Conservation (phyloP, 2,329 filamentous ascomycete species). For the Botryosphaeria dothidea region DNA sequence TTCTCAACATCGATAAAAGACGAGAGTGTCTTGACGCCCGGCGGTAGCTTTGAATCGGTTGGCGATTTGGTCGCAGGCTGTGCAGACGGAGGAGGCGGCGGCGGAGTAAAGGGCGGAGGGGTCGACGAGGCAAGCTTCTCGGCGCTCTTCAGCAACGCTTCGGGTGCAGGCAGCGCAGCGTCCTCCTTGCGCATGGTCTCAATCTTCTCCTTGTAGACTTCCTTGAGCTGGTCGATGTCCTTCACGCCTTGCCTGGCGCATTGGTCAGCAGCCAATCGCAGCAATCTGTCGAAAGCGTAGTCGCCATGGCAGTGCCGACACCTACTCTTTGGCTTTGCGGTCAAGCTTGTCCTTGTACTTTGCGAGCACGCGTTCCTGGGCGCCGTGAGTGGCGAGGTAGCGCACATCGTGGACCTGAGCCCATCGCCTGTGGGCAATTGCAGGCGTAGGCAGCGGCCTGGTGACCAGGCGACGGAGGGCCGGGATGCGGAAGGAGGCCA, state of each 20-base stretch:
- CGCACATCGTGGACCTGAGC: conserved; percentile 91
- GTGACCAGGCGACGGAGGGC: conserved; percentile 16
- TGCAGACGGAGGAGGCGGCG: conserved; percentile 26
- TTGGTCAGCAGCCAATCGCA: conserved; percentile 9
- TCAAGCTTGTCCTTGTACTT: conserved; percentile 87
- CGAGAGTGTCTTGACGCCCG: conserved; percentile 63
- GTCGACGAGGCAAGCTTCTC: conserved; percentile 17
- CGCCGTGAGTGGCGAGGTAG: conserved; percentile 78
- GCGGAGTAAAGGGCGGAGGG: conserved; percentile 31
- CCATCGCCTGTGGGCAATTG: conserved; percentile 72
- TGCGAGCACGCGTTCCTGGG: conserved; percentile 69
- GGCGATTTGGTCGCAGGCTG: conserved; percentile 23
- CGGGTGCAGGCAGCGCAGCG: conserved; percentile 51
- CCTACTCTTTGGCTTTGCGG: conserved; percentile 71
- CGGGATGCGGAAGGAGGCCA: conserved; percentile 17
- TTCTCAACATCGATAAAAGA: conserved; percentile 81
- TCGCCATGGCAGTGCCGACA: conserved; percentile 18
- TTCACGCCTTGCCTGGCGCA: conserved; percentile 58
- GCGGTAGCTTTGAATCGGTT: conserved; percentile 32
- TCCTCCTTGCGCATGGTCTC: conserved; percentile 67
- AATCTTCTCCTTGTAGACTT: conserved; percentile 85
- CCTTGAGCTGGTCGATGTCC: conserved; percentile 74
- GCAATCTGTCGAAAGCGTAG: neutral
- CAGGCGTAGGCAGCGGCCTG: conserved; percentile 3
- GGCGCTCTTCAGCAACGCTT: conserved; percentile 42